A percentile compares a stretch with the other conserved stretches of the same genome.
phyloP scores from a whole-genome alignment of 345 rosid species.

The Hibiscus tridactylites region DNA sequence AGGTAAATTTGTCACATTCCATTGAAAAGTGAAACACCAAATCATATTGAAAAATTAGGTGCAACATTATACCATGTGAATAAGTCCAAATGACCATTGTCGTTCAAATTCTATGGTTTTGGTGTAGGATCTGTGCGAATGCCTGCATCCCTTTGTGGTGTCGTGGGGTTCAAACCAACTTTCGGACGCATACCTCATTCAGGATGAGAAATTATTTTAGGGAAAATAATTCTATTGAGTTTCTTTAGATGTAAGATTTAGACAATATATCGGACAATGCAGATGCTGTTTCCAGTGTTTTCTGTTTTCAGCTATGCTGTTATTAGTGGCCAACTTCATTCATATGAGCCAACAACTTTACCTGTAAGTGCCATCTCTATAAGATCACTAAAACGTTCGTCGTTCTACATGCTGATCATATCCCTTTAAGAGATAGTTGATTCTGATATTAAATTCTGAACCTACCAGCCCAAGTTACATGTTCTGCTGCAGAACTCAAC shows the following conservation, averaged over 20 bases:
- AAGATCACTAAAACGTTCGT: background rate
- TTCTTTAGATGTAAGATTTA: background rate
- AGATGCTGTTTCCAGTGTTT: slow-evolving; percentile 33
- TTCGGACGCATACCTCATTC: background rate
- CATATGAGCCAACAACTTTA: slow-evolving; percentile 11
- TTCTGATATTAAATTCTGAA: no score
- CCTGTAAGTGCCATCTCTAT: slow-evolving; percentile 17
- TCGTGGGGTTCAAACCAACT: background rate
- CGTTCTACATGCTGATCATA: no score
- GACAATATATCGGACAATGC: background rate
- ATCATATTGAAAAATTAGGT: background rate
- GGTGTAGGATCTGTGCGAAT: background rate
- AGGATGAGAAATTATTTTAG: background rate
- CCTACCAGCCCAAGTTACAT: no score
- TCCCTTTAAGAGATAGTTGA: no score
- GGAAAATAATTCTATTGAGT: background rate
- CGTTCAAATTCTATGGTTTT: background rate
- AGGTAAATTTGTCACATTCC: slow-evolving; percentile 29
- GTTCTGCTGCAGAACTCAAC: background rate
- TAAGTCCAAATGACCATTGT: background rate
- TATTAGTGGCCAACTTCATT: slow-evolving; percentile 35
- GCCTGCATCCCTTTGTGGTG: background rate
- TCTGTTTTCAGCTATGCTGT: slow-evolving; percentile 51
- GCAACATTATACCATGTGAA: background rate
- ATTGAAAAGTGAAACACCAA: background rate